These are phyloP conservation scores for Neohortaea acidophila DNA, from an alignment of 495 filamentous ascomycete species.

Conservation along the genomic window DNA sequence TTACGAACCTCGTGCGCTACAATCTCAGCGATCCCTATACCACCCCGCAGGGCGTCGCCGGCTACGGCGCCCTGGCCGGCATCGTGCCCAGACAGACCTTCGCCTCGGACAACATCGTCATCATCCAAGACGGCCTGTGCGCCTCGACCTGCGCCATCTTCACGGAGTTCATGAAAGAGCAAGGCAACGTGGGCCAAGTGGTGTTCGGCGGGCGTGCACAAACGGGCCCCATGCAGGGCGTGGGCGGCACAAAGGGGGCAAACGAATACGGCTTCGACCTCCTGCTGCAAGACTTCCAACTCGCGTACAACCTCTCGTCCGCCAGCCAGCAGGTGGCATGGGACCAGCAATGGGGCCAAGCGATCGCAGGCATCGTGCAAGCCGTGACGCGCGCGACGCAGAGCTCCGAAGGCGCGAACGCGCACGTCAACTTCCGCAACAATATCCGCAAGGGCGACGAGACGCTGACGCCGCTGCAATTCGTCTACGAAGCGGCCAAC, in stretches of 20 bases:
- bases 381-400: not conserved
- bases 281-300: not conserved
- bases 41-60: constrained; percentile 18
- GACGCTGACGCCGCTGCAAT: constrained; percentile 21
- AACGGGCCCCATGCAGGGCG: constrained; percentile 24
- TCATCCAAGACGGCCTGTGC: constrained; percentile 34
- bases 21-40: constrained; percentile 5
- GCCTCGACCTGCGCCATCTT: constrained; percentile 39
- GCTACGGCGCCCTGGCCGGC: constrained; percentile 26
- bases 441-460: constrained; percentile 21
- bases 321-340: not conserved
- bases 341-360: not conserved
- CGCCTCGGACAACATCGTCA: constrained; percentile 22
- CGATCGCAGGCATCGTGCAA: too few species aligned
- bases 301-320: not conserved
- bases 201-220: constrained; percentile 35
- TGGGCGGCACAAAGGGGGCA: constrained; percentile 23
- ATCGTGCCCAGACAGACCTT: constrained; percentile 21
- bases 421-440: constrained; percentile 21
- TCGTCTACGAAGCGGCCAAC: constrained; percentile 26
- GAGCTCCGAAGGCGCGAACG: not conserved
- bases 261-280: not conserved
- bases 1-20: constrained; percentile 29
- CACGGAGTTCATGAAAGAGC: constrained; percentile 36
- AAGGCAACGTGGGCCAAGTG: constrained; percentile 33